Evolutionary conservation across 495 filamentous ascomycete species (phyloP).

Genomic region (Aspergillus coremiiformis): DNA sequence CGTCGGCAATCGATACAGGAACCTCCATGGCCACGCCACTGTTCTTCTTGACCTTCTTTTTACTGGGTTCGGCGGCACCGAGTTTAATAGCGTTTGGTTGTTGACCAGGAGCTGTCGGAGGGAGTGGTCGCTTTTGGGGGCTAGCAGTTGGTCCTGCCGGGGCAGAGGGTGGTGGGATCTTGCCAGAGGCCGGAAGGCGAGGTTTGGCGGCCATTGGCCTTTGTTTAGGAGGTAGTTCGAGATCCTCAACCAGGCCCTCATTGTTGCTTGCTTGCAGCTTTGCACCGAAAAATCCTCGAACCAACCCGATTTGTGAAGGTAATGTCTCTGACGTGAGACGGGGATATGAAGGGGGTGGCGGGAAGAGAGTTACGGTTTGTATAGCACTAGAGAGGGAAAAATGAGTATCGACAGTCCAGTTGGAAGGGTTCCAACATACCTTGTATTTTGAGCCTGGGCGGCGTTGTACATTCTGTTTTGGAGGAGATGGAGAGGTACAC

Average conservation of each 20-base stretch:
- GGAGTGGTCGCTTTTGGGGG: slow-evolving; percentile 75
- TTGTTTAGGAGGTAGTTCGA: slow-evolving; percentile 88
- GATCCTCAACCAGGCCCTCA: slow-evolving; percentile 83
- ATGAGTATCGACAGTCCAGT: slow-evolving; percentile 4
- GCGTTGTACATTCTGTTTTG: slow-evolving; percentile 82
- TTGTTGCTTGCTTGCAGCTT: slow-evolving; percentile 78
- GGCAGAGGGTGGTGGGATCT: slow-evolving; percentile 52
- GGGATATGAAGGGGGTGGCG: slow-evolving; percentile 61
- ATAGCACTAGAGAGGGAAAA: slow-evolving; percentile 23
- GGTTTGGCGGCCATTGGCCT: slow-evolving; percentile 64
- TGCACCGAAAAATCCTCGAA: slow-evolving; percentile 80
- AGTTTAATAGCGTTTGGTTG: slow-evolving; percentile 17
- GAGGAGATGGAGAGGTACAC: slow-evolving; percentile 88
- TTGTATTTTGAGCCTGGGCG: slow-evolving; percentile 67
- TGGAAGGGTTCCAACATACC: slow-evolving; percentile 29
- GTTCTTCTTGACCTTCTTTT: slow-evolving; percentile 44
- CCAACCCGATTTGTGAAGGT: slow-evolving; percentile 70
- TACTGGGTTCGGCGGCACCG: slow-evolving; percentile 33
- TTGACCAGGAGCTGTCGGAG: slow-evolving; percentile 15
- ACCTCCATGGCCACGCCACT: slow-evolving; percentile 29
- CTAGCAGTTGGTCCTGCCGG: slow-evolving; percentile 41
- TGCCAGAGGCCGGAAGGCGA: slow-evolving; percentile 87
- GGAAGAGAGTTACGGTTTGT: slow-evolving; percentile 43
- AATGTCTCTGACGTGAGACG: slow-evolving; percentile 76
- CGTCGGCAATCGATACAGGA: slow-evolving; percentile 25